A percentile compares a stretch with the other conserved stretches of the same genome.
Conservation (phyloP, 2,329 filamentous ascomycete species). For the Colletotrichum tabaci region DNA sequence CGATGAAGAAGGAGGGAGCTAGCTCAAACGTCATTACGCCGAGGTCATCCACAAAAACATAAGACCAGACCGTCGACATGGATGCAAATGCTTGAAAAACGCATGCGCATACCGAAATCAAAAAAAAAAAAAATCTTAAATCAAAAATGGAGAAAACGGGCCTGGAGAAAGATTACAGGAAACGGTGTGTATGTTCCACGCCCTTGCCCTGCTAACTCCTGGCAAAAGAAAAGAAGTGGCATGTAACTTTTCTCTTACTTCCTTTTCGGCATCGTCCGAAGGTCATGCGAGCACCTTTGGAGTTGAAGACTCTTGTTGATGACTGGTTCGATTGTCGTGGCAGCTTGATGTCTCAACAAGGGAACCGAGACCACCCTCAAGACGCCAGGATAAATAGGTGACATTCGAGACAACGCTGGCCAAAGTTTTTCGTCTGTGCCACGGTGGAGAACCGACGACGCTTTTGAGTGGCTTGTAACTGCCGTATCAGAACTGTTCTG, state of each 20-base stretch:
- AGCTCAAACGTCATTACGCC: conserved; percentile 29
- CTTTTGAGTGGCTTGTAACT: neutral
- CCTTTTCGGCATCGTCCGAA: conserved; percentile 22
- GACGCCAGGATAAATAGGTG: neutral
- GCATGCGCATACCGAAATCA: conserved; percentile 6
- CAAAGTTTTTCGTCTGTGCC: no score
- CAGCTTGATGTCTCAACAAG: neutral
- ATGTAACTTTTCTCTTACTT: conserved; percentile 29
- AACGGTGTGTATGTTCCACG: conserved; percentile 37
- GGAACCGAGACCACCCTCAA: neutral
- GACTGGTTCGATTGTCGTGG: conserved; percentile 8
- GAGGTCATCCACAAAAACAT: conserved; percentile 9
- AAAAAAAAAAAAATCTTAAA: conserved; percentile 18
- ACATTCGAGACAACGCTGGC: neutral
- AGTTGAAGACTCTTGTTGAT: neutral
- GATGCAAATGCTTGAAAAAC: conserved; percentile 40
- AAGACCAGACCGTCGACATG: conserved; percentile 12
- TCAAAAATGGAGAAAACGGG: conserved; percentile 20
- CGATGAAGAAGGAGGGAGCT: conserved; percentile 14
- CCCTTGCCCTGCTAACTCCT: conserved; percentile 38
- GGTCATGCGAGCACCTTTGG: conserved; percentile 23
- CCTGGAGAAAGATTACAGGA: conserved; percentile 33
- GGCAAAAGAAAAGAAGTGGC: conserved; percentile 25
- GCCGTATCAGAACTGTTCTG: neutral
- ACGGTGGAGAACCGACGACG: neutral